phyloP scores from a whole-genome alignment of 257 asterid species.

The Fraxinus americana region DNA sequence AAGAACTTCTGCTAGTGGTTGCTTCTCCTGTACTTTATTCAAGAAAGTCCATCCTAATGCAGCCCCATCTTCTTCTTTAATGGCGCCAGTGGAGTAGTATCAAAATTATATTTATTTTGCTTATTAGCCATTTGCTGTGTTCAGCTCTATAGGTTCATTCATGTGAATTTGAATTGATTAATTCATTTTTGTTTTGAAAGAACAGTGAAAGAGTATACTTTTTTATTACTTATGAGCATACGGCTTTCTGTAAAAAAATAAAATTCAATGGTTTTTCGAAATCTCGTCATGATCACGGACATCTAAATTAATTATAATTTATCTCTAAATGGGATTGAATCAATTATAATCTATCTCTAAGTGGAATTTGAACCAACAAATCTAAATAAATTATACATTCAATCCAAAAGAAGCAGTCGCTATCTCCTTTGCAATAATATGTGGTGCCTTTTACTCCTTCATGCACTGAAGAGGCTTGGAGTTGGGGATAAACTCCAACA shows the following conservation, averaged over 20 bases:
- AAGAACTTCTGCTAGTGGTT: neutral
- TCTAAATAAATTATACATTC: neutral
- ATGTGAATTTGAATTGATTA: neutral
- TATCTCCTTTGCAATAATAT: neutral
- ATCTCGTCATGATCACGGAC: too few relatives aligned
- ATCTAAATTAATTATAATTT: neutral
- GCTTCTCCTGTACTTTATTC: slow-evolving; percentile 20
- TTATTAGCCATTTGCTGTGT: neutral
- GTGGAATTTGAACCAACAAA: neutral
- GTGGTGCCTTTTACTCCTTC: neutral
- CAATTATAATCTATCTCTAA: neutral
- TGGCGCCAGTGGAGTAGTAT: neutral
- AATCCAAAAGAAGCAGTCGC: neutral
- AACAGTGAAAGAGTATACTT: too few relatives aligned
- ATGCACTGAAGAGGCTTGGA: too few relatives aligned
- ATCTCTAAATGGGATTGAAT: neutral
- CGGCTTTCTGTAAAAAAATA: too few relatives aligned
- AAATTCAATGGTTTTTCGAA: too few relatives aligned
- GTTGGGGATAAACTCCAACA: neutral
- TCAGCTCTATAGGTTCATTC: neutral
- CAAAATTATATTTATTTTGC: neutral
- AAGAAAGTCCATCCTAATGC: slow-evolving; percentile 25
- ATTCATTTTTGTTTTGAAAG: neutral
- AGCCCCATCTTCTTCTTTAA: neutral
- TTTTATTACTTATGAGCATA: too few relatives aligned